Evolutionary conservation across 441 rosid genomes (phyloP), one percentile per base, ranked within the genome.

Genomic region (Populus hybrid): DNA sequence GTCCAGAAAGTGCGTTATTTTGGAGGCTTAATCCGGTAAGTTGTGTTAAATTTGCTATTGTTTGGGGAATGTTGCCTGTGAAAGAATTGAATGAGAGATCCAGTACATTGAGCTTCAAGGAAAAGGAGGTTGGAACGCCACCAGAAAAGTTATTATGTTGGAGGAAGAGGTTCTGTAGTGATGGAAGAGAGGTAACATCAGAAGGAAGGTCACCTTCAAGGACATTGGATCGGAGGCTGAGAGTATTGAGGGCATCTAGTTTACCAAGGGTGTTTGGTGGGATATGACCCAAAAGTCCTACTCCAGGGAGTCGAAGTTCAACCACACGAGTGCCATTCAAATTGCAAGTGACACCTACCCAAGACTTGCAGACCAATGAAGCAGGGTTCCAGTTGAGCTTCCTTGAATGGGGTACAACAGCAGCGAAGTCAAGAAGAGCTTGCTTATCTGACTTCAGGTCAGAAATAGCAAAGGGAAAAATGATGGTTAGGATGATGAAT

Each of bases 291-390:
- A 81, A 61, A 76, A 95, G 85, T n/a, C 98, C 99, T 59, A 92
- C 88, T 0, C 92, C 99, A 8, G 99, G 99, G 65, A 95, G 86
- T 81, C 98, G 84, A 63, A 95, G 89, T 36, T 86, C 75, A 65
- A 83, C 28, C 70, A 95, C 83, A 28, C 87, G 93, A 77, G 98
- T 89, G 67, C 54, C 78, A 77, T 91, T 89, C 40, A 54, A 66
- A 69, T 81, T 88, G 79, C 99, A 95, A 77, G 86, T 85, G 14
- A 95, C 86, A 79, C 99, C 99, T 23, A 83, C 90, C 98, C 99
- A 95, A 76, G 84, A 70, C 11, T 79, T 81, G 86, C 99, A 94
- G 40, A 90, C 91, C 0, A 91, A 82, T 4, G 90, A 77, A 32
- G 79, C 67, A 80, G 78, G 76, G 46, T 83, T 88, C 99, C 99